Conservation (phyloP, 139 green algal species). For the Chlamydomonas schloesseri region DNA sequence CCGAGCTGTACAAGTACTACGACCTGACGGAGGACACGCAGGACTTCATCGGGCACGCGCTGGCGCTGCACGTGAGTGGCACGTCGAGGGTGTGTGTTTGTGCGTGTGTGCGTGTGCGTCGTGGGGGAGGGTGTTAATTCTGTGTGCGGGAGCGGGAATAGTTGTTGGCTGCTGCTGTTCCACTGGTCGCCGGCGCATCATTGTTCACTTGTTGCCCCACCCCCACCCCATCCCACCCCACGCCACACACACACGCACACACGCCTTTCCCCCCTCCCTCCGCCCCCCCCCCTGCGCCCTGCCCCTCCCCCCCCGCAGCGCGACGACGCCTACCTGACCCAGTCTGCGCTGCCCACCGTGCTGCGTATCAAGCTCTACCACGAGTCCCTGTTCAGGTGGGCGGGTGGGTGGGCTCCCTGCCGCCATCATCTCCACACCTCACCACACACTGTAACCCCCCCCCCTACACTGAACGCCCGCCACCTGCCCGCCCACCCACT, state of each 20-base stretch:
- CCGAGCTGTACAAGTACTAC: conserved; percentile 91
- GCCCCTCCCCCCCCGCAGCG: neutral
- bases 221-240: neutral
- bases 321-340: conserved; percentile 47
- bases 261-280: neutral
- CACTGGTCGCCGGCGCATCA: too few species aligned
- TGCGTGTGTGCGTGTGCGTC: too few species aligned
- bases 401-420: too few species aligned
- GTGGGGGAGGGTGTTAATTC: too few species aligned
- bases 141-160: neutral
- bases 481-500: too few species aligned
- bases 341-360: conserved; percentile 87
- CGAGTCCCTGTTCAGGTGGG: conserved; percentile 86
- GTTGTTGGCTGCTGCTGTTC: too few species aligned
- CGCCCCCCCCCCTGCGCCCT: neutral
- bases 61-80: conserved; percentile 89
- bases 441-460: too few species aligned
- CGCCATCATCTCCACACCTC: too few species aligned
- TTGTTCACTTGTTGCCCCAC: too few species aligned
- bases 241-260: neutral
- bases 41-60: conserved; percentile 98
- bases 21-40: conserved; percentile 84
- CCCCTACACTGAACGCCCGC: neutral
- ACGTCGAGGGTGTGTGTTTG: too few species aligned
- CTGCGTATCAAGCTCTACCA: conserved; percentile 97